A percentile compares a stretch with the other conserved stretches of the same genome.
Evolutionary conservation across 495 filamentous ascomycete species (phyloP).

Genomic region (Neurospora sublineolata): DNA sequence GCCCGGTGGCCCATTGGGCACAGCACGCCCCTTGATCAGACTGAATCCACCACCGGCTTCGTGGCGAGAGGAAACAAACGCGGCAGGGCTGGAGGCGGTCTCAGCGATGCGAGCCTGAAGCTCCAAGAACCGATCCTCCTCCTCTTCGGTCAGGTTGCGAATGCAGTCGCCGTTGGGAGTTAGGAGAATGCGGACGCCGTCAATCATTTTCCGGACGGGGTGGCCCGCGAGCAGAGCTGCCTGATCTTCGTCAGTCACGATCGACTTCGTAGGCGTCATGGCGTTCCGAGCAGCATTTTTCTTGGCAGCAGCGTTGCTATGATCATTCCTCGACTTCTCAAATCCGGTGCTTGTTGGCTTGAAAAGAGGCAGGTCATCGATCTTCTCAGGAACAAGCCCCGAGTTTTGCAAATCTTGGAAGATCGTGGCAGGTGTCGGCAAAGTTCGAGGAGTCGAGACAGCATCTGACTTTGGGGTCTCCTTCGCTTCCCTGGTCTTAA

Average conservation of each 20-base stretch:
- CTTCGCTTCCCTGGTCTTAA: slow-evolving; percentile 5
- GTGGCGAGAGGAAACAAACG: slow-evolving; percentile 37
- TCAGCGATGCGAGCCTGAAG: slow-evolving; percentile 52
- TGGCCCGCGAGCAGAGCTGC: slow-evolving; percentile 35
- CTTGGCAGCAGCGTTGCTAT: not conserved
- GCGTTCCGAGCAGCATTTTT: slow-evolving; percentile 7
- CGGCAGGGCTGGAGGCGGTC: slow-evolving; percentile 29
- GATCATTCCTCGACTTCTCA: slow-evolving; percentile 15
- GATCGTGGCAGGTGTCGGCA: slow-evolving; percentile 26
- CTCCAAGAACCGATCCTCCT: slow-evolving; percentile 66
- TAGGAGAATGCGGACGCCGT: slow-evolving; percentile 48
- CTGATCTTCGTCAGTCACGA: slow-evolving; percentile 42
- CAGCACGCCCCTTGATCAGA: slow-evolving; percentile 43
- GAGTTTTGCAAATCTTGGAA: slow-evolving; percentile 22
- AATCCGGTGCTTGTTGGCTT: slow-evolving; percentile 8
- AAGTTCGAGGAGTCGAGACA: slow-evolving; percentile 8
- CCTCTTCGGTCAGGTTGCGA: slow-evolving; percentile 59
- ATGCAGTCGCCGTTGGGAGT: slow-evolving; percentile 72
- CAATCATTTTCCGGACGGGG: slow-evolving; percentile 38
- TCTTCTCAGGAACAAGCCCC: slow-evolving; percentile 10
- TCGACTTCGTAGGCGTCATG: slow-evolving; percentile 30
- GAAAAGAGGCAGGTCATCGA: slow-evolving; percentile 28
- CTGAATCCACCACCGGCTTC: slow-evolving; percentile 38
- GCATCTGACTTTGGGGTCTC: slow-evolving; percentile 4
- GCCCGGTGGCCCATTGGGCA: slow-evolving; percentile 42